phyloP scores from a whole-genome alignment of 192 early-diverging fungal species.

The Coemansia sp. region DNA sequence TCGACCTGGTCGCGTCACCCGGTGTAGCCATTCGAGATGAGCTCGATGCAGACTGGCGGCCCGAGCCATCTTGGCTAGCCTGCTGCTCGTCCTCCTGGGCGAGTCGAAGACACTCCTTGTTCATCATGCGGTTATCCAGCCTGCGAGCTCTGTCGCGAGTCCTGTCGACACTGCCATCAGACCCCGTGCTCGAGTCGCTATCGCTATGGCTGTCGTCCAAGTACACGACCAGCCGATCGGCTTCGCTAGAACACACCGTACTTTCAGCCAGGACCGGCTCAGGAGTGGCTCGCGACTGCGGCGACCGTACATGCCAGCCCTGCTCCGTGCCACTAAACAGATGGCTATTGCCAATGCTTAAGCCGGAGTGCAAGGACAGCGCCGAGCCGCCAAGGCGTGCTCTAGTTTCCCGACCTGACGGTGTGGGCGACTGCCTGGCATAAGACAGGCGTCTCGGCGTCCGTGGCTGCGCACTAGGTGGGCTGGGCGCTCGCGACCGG shows the following conservation, averaged over 20 bases:
- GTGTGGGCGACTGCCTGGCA: not conserved
- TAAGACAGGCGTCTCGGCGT: constrained; percentile 7
- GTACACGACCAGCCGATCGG: constrained; percentile 29
- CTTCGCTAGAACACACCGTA: constrained; percentile 15
- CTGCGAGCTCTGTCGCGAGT: not conserved
- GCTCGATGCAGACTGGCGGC: not conserved
- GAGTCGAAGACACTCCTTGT: constrained; percentile 16
- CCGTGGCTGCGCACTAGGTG: constrained; percentile 23
- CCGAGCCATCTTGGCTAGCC: not conserved
- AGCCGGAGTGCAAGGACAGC: not conserved
- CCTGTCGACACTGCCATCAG: not conserved
- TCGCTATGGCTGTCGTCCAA: constrained; percentile 14
- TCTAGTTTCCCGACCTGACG: not conserved
- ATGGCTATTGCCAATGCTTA: not conserved
- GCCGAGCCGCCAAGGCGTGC: not conserved
- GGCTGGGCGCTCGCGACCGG: constrained; percentile 43
- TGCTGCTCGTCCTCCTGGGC: constrained; percentile 1
- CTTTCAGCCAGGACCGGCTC: constrained; percentile 2
- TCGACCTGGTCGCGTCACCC: not conserved
- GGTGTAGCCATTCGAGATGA: not conserved
- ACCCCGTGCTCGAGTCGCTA: constrained; percentile 11
- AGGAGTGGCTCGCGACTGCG: not conserved
- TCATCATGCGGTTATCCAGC: constrained; percentile 12
- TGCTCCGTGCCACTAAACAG: not conserved
- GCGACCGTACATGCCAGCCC: not conserved